Percentiles rank a stretch among this genome's conserved stretches.
Conservation (phyloP, 768 basidiomycete genomes). For the Dentipellis sp. region DNA sequence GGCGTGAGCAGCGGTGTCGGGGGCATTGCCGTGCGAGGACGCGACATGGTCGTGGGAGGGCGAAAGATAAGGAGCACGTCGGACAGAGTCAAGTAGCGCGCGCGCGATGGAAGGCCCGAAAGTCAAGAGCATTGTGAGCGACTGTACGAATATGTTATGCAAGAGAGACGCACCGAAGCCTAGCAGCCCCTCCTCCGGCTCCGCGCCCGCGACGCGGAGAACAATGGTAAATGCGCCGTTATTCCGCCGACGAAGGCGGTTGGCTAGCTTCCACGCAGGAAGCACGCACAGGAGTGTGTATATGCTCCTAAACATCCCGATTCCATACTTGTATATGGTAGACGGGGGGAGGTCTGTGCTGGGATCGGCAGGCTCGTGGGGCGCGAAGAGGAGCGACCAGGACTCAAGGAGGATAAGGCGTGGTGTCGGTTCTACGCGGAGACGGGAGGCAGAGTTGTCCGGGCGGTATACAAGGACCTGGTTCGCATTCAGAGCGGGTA, state of each 20-base stretch:
- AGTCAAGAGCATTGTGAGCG: background rate
- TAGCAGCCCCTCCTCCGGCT: conserved; percentile 20
- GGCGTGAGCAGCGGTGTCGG: background rate
- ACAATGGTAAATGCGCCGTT: conserved; percentile 40
- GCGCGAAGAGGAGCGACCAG: conserved; percentile 46
- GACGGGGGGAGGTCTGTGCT: conserved; percentile 50
- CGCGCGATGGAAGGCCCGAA: background rate
- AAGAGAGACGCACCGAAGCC: conserved; percentile 28
- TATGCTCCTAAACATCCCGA: conserved; percentile 71
- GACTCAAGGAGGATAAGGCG: conserved; percentile 64
- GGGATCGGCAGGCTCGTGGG: conserved; percentile 1
- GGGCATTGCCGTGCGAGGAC: background rate
- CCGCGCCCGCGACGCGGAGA: conserved; percentile 29
- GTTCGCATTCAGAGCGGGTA: conserved; percentile 62
- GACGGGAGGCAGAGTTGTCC: conserved; percentile 34
- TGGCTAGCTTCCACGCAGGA: conserved; percentile 68
- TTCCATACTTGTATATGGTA: conserved; percentile 79
- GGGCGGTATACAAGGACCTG: conserved; percentile 64
- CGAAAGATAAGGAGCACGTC: background rate
- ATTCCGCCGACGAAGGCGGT: conserved; percentile 39
- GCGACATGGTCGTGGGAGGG: background rate
- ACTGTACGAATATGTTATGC: background rate
- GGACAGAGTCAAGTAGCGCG: background rate
- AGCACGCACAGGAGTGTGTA: conserved; percentile 66
- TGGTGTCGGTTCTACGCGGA: conserved; percentile 62